These are phyloP conservation scores for Cladosporium sp. DNA, from an alignment of 2,329 filamentous ascomycete genomes.

Conservation along the genomic window DNA sequence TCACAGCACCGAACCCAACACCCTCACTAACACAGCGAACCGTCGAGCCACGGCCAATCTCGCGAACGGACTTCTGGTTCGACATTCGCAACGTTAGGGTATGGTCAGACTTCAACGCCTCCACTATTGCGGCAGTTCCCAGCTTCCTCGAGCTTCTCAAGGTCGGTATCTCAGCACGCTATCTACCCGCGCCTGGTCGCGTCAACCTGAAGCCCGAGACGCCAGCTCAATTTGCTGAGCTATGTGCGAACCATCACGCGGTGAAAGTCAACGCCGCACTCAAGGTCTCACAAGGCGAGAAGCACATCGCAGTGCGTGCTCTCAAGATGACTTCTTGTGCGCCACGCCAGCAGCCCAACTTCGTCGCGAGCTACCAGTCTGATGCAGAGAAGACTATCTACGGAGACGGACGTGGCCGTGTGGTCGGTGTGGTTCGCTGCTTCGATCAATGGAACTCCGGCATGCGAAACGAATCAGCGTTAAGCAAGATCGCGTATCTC, in stretches of 20 bases:
- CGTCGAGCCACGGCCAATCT: constrained; percentile 70
- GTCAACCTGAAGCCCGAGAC: constrained; percentile 67
- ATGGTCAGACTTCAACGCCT: constrained; percentile 78
- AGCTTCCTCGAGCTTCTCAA: constrained; percentile 71
- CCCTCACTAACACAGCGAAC: constrained; percentile 75
- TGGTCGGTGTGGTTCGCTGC: constrained; percentile 84
- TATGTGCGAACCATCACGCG: constrained; percentile 77
- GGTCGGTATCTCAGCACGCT: constrained; percentile 58
- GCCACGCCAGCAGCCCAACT: constrained; percentile 61
- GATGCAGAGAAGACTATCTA: constrained; percentile 52
- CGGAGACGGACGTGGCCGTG: constrained; percentile 56
- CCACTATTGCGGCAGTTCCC: constrained; percentile 71
- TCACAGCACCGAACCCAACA: constrained; percentile 77
- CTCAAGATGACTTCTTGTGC: constrained; percentile 38
- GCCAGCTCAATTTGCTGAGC: constrained; percentile 71
- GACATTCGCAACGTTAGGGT: constrained; percentile 83
- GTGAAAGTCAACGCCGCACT: constrained; percentile 86
- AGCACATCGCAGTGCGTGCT: constrained; percentile 57
- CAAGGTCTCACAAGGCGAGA: constrained; percentile 69
- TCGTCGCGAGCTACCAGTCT: constrained; percentile 64
- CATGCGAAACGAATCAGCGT: constrained; percentile 82
- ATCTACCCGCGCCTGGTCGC: constrained; percentile 61
- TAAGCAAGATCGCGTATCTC: constrained; percentile 86
- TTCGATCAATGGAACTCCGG: constrained; percentile 95
- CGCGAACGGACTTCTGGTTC: constrained; percentile 90